A percentile compares a stretch with the other conserved stretches of the same genome.
phyloP scores from a whole-genome alignment of 148 eudicot species.

The Amaranthus palmeri region DNA sequence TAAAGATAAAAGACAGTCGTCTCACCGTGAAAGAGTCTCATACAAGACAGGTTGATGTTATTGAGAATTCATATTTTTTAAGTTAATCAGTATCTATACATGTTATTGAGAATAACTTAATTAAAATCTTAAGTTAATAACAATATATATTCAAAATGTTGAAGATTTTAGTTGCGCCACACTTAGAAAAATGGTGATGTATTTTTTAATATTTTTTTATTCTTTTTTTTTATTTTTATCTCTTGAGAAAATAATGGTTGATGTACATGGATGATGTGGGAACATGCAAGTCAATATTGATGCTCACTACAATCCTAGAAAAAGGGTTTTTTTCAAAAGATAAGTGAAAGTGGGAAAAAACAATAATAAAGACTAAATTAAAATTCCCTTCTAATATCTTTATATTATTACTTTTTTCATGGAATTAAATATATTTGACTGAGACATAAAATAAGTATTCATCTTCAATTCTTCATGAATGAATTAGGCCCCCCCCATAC shows the following conservation, averaged over 20 bases:
- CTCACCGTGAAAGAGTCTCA: too few relatives aligned
- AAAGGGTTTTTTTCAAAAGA: not conserved
- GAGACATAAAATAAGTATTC: not conserved
- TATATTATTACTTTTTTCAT: not conserved
- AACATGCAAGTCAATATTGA: constrained; percentile 24
- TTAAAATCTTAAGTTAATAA: too few relatives aligned
- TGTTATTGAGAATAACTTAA: too few relatives aligned
- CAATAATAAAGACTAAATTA: not conserved
- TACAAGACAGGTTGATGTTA: too few relatives aligned
- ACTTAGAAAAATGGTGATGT: too few relatives aligned
- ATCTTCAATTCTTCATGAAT: not conserved
- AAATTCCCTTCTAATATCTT: not conserved
- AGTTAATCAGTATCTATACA: too few relatives aligned
- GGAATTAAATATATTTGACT: not conserved
- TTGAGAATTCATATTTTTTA: too few relatives aligned
- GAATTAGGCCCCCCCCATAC: not conserved
- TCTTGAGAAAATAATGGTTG: not conserved
- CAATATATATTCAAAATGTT: too few relatives aligned
- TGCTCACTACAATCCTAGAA: not conserved
- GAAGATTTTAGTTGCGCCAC: too few relatives aligned
- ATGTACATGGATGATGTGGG: not conserved
- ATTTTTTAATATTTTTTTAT: too few relatives aligned
- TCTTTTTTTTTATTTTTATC: not conserved
- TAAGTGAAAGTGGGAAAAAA: not conserved
- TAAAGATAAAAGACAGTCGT: too few relatives aligned